Evolutionary conservation across 345 rosid species (phyloP).

Genomic region (Gynandropsis gynandra): DNA sequence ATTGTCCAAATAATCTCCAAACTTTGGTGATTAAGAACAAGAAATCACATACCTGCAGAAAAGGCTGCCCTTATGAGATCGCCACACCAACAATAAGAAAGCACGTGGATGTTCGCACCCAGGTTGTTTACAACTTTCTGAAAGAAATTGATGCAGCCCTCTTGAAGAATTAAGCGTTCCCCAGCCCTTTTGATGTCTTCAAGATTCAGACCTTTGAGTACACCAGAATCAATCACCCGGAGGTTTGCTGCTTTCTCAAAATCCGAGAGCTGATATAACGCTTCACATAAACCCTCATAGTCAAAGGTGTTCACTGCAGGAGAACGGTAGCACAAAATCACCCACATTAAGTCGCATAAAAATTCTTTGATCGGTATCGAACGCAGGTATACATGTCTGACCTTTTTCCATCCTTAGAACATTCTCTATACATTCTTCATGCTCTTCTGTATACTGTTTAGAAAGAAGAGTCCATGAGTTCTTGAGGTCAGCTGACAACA

Average conservation of each 20-base stretch:
- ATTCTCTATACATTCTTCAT: slow-evolving; percentile 81
- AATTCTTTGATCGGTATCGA: slow-evolving; percentile 2
- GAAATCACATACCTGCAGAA: slow-evolving; percentile 39
- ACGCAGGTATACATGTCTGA: slow-evolving; percentile 8
- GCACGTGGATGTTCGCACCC: slow-evolving; percentile 56
- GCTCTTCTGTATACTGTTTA: slow-evolving; percentile 72
- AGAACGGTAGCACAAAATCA: slow-evolving; percentile 4
- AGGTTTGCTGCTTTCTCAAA: slow-evolving; percentile 81
- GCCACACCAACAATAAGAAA: slow-evolving; percentile 96
- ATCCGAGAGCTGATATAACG: slow-evolving; percentile 63
- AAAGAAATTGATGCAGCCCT: slow-evolving; percentile 75
- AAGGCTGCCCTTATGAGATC: slow-evolving; percentile 83
- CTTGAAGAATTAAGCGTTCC: slow-evolving; percentile 74
- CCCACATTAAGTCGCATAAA: background rate
- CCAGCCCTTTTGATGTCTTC: slow-evolving; percentile 94
- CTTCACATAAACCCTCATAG: slow-evolving; percentile 57
- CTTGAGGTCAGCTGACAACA: slow-evolving; percentile 78
- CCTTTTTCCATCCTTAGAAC: slow-evolving; percentile 63
- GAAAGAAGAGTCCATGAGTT: slow-evolving; percentile 72
- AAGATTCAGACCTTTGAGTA: slow-evolving; percentile 74
- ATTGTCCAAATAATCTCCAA: background rate
- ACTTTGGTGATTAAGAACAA: background rate
- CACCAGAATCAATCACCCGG: slow-evolving; percentile 79
- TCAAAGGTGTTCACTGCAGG: slow-evolving; percentile 55
- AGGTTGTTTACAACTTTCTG: slow-evolving; percentile 46